phyloP scores from a whole-genome alignment of 306 rosid species.

The Hippophae tibetana region DNA sequence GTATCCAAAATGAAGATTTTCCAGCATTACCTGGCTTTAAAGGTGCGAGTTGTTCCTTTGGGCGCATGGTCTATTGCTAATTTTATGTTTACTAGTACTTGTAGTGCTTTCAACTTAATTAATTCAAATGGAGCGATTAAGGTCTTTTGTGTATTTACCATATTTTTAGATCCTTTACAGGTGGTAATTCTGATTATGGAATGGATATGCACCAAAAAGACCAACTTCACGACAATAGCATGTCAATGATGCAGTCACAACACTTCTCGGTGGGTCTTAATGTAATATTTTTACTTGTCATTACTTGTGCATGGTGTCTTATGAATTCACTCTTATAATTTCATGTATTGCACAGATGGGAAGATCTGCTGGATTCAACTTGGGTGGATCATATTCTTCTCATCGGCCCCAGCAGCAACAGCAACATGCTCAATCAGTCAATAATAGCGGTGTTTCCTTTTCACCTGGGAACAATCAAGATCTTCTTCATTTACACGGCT shows the following conservation, averaged over 20 bases:
- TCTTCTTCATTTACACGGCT: constrained; percentile 79
- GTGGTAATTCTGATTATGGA: constrained; percentile 72
- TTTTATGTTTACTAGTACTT: too few relatives aligned
- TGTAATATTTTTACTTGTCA: background rate
- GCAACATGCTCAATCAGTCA: constrained; percentile 78
- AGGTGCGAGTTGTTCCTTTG: constrained; percentile 45
- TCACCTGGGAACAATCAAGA: constrained; percentile 86
- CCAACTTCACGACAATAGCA: constrained; percentile 77
- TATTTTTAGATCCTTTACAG: constrained; percentile 37
- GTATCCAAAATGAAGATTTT: constrained; percentile 94
- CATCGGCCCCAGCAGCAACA: constrained; percentile 85
- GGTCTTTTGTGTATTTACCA: constrained; percentile 13
- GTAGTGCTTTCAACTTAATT: background rate
- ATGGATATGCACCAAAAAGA: constrained; percentile 99
- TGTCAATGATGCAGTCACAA: constrained; percentile 91
- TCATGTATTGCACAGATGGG: constrained; percentile 60
- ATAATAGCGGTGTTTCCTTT: constrained; percentile 69
- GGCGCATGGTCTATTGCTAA: too few relatives aligned
- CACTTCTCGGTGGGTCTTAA: constrained; percentile 78
- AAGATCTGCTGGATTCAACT: constrained; percentile 76
- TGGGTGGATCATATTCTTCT: constrained; percentile 72
- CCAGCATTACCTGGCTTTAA: constrained; percentile 96
- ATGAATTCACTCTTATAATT: constrained; percentile 14
- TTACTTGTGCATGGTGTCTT: constrained; percentile 1
- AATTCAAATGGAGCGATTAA: too few relatives aligned